Conservation (phyloP, 2,329 filamentous ascomycete genomes). For the Beauveria caledonica region DNA sequence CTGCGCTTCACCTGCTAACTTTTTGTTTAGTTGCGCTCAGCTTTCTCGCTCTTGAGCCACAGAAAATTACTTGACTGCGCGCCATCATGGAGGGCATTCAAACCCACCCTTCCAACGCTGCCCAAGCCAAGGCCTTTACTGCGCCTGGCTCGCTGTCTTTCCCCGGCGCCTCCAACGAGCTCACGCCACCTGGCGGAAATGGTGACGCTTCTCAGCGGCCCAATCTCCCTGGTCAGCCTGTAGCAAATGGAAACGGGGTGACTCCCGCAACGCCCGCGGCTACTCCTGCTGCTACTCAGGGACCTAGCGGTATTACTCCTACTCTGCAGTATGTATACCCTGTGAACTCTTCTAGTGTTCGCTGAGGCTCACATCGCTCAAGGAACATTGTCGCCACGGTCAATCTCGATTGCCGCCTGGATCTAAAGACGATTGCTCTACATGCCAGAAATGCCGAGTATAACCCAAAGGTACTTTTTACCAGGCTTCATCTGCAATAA, state of each 20-base stretch:
- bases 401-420: conserved; percentile 93
- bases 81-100: conserved; percentile 77
- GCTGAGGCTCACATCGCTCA: conserved; percentile 49
- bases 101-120: conserved; percentile 83
- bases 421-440: conserved; percentile 97
- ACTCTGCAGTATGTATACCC: conserved; percentile 87
- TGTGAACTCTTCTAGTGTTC: conserved; percentile 26
- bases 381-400: conserved; percentile 99
- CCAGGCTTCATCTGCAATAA: conserved; percentile 2
- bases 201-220: conserved; percentile 42
- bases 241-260: conserved; percentile 66
- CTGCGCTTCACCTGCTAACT: conserved; percentile 19
- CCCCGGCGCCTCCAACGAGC: conserved; percentile 71
- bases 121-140: conserved; percentile 93
- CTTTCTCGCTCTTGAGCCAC: conserved; percentile 14
- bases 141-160: conserved; percentile 88
- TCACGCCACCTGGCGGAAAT: conserved; percentile 71
- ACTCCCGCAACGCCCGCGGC: conserved; percentile 85
- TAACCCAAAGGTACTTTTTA: conserved; percentile 78
- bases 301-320: conserved; percentile 82
- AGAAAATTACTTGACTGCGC: conserved; percentile 1
- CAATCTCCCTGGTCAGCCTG: conserved; percentile 42
- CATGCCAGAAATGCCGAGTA: conserved; percentile 98
- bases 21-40: conserved; percentile 26
- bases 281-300: conserved; percentile 74